These are phyloP conservation scores for Sphaerulina populicola DNA, from an alignment of 2,329 filamentous ascomycete genomes.

Conservation along the genomic window DNA sequence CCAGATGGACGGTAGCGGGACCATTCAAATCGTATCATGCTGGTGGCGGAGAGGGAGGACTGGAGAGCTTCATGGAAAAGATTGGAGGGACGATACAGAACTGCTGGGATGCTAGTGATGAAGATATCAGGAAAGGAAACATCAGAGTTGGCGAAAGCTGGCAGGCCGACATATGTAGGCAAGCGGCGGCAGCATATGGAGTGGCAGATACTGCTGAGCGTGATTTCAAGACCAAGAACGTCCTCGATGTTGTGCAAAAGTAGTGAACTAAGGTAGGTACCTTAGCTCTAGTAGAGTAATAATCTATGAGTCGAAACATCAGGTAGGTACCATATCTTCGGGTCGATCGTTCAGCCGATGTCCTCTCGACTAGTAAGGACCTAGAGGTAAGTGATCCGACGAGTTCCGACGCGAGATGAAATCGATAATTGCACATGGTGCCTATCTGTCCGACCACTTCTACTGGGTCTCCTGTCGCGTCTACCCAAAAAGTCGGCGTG, in stretches of 20 bases:
- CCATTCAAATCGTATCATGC: constrained; percentile 54
- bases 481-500: neutral
- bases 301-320: too few relatives aligned
- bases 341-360: too few relatives aligned
- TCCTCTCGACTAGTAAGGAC: too few relatives aligned
- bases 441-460: too few relatives aligned
- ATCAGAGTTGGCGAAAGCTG: constrained; percentile 39
- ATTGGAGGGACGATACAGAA: constrained; percentile 49
- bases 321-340: too few relatives aligned
- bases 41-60: constrained; percentile 48
- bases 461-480: too few relatives aligned
- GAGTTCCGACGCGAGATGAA: too few relatives aligned
- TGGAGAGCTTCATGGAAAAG: constrained; percentile 48
- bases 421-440: too few relatives aligned
- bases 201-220: constrained; percentile 35
- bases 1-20: constrained; percentile 49
- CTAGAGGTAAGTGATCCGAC: too few relatives aligned
- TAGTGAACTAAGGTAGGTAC: too few relatives aligned
- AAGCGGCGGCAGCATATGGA: constrained; percentile 44
- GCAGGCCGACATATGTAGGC: constrained; percentile 41
- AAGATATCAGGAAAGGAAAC: constrained; percentile 20
- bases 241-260: constrained; percentile 34
- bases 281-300: too few relatives aligned
- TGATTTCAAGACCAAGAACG: constrained; percentile 37
- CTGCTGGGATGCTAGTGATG: constrained; percentile 47